Base-by-base conservation (phyloP, 2,329 filamentous ascomycete species). In the Coniochaeta hoffmannii region DNA sequence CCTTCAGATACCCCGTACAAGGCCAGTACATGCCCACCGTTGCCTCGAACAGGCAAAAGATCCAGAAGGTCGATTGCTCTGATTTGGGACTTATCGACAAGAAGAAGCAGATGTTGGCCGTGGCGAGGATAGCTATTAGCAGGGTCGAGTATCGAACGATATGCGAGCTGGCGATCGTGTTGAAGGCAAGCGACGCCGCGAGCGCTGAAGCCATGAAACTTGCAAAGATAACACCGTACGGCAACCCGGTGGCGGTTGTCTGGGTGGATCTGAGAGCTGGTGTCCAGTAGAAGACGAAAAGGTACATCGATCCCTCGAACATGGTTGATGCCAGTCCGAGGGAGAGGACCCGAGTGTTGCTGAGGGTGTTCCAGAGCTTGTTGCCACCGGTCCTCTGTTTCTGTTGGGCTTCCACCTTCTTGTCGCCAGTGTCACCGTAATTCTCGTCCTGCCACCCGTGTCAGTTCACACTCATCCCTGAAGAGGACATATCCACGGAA, bases 251-350 rank as follows among this genome's bases (percentile, higher is more conserved):
- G 4, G 61, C 44, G 2, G 64, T 60, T 15, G 63, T 61, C 41
- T 71, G 71, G 11, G 72, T 68, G 14, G 71, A 69, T 57, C 71
- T 76, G 17, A 85, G 68, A 3, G 79, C 76, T 1, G 79, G 76
- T 0, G 80, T 78, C 76, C 81, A 84, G 69, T 82, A 83, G 66
- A 83, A 85, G 56, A 85, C 78, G 62, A 84, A 84, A 11, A 85
- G 71, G 62, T 84, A 85, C 72, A 85, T 80, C 26, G 79, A 75
- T 22, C 80, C 80, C 66, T 86, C 82, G 61, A 85, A 83, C 63
- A 82, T 75, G 56, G 76, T 81, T 4, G 79, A 78, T 3, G 76
- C 73, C 35, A 83, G 65, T 2, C 72, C 74, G 4, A 85, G 68
- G 1, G 77, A 71, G n/a, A 81, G 63, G 53, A 84, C 75, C 2